These are phyloP conservation scores for Tetracentron sinense DNA, from an alignment of 164 flowering plant genomes.

Conservation along the genomic window DNA sequence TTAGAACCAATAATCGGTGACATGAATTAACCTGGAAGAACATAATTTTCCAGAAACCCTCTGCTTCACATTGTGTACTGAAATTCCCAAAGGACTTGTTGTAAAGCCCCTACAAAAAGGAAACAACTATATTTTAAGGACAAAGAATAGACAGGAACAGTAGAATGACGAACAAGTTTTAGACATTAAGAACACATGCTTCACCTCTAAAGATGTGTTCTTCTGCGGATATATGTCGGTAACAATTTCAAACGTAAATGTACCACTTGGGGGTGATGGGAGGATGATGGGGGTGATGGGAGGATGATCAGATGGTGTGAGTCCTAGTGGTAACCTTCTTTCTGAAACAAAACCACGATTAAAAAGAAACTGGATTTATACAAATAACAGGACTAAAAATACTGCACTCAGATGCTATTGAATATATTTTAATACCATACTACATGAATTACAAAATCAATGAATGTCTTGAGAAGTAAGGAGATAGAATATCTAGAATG, in stretches of 20 bases:
- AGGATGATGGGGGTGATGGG: too few species aligned
- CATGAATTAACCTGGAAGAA: slow-evolving; percentile 67
- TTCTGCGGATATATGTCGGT: slow-evolving; percentile 80
- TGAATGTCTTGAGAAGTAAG: too few species aligned
- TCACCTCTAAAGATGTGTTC: slow-evolving; percentile 92
- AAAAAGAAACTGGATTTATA: too few species aligned
- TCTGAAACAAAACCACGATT: slow-evolving; percentile 33
- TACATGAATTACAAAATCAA: too few species aligned
- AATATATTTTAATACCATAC: too few species aligned
- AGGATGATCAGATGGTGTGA: slow-evolving; percentile 74
- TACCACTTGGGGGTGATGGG: slow-evolving; percentile 56
- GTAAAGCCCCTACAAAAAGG: slow-evolving; percentile 72
- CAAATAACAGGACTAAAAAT: background rate
- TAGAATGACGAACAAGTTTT: background rate
- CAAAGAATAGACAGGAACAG: background rate
- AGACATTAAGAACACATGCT: background rate
- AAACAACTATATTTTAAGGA: background rate
- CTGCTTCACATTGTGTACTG: slow-evolving; percentile 98
- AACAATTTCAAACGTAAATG: slow-evolving; percentile 71
- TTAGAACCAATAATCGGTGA: background rate
- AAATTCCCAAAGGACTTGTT: slow-evolving; percentile 87
- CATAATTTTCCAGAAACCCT: slow-evolving; percentile 91
- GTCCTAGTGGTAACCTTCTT: slow-evolving; percentile 57
- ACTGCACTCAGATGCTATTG: background rate
- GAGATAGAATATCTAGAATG: too few species aligned